These are phyloP conservation scores for Choanephora cucurbitarum DNA, from an alignment of 371 early-diverging fungal species.

Conservation along the genomic window DNA sequence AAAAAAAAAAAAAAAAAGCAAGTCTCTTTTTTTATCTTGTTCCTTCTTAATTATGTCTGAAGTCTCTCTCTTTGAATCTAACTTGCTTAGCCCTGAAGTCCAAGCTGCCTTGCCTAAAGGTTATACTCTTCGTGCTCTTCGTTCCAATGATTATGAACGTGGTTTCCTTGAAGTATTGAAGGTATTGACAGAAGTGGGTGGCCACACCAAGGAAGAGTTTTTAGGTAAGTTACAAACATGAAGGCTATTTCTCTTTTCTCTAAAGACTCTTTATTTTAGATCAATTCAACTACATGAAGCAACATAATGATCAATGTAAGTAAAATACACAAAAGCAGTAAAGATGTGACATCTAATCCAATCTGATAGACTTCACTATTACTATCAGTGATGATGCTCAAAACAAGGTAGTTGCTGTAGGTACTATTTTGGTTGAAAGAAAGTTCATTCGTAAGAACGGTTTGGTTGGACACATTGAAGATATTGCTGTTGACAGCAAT, in stretches of 20 bases:
- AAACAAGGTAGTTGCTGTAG: constrained; percentile 84
- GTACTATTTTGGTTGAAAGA: constrained; percentile 93
- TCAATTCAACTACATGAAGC: constrained; percentile 72
- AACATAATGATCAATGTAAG: constrained; percentile 75
- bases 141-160: constrained; percentile 79
- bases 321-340: background rate
- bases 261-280: constrained; percentile 37
- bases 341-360: background rate
- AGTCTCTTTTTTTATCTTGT: background rate
- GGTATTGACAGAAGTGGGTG: constrained; percentile 79
- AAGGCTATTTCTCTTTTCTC: background rate
- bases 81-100: constrained; percentile 77
- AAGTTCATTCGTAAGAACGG: constrained; percentile 94
- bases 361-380: constrained; percentile 62
- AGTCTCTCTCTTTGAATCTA: constrained; percentile 56
- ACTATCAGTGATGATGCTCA: constrained; percentile 80
- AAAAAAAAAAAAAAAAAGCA: background rate
- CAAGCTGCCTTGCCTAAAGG: constrained; percentile 75
- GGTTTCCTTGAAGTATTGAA: constrained; percentile 72
- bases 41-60: constrained; percentile 13
- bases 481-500: constrained; percentile 93
- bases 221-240: constrained; percentile 29
- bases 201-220: constrained; percentile 70
- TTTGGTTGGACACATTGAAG: constrained; percentile 84
- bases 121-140: constrained; percentile 83